Base-by-base conservation (phyloP, 78 protist genomes). In the Paratrimastix pyriformis region DNA sequence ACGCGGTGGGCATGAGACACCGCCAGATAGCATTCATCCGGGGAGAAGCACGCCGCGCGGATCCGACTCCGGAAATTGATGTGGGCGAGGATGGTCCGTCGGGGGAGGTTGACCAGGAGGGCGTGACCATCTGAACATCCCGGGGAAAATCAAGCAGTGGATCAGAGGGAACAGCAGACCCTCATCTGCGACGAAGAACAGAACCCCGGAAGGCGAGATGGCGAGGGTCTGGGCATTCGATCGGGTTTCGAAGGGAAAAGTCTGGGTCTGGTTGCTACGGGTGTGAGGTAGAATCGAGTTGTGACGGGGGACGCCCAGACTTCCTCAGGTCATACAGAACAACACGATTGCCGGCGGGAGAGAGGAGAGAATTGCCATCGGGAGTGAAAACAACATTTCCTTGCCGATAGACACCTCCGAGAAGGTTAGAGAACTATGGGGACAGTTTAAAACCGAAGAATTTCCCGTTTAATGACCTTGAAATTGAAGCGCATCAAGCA, bases 271-370 rank as follows among this genome's bases (percentile, higher is more conserved):
- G 74, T 87, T 70, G 66, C 81, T 80, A 32, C 65, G 32, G 40
- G 40, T 30, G 26, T 38, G 21, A 55, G 57, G 62, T 74, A 62
- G 13, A 75, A 30, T 50, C 1, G 1, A 21, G 13, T 30, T 18
- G 44, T 8, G 35, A 21, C 55, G 60, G 39, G 15, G 58, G 57
- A n/a, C 35, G 58, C 2, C 32, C 77, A 0, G 35, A 76, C 65
- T 77, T 55, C 38, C 75, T 81, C 30, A 92, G 84, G 44, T 93
- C 93, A 38, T 88, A 93, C n/a, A 82, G 81, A 6, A 88, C 30
- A 37, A 94, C 74, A 44, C 95, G 84, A 54, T 94, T 92, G 59
- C 96, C 96, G 11, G 91, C 96, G 1, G 96, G 92, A 59, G 86
- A 65, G 65, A 88, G 45, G 11, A 93, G 80, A 13, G 83, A 11